Conservation (phyloP, 1,139 yeast species). For the Suhomyces maxii region DNA sequence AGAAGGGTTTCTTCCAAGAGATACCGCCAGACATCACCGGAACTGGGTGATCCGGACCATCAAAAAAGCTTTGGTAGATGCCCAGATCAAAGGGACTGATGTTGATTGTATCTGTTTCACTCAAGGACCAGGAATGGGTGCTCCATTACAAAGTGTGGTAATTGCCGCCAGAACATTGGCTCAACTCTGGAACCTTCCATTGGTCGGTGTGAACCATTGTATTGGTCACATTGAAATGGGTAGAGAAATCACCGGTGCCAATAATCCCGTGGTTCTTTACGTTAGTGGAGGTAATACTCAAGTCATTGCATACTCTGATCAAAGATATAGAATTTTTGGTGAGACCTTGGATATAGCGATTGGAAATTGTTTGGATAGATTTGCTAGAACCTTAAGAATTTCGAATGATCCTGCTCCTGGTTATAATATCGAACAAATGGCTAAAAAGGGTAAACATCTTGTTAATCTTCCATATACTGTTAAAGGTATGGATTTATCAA, state of each 20-base stretch:
- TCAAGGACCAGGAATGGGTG: constrained; percentile 99
- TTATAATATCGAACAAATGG: constrained; percentile 92
- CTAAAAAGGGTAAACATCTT: constrained; percentile 68
- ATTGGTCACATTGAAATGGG: constrained; percentile 99
- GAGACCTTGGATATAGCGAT: constrained; percentile 96
- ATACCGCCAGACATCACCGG: constrained; percentile 93
- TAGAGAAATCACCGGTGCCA: constrained; percentile 92
- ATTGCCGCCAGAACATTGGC: constrained; percentile 87
- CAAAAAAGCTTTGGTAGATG: constrained; percentile 63
- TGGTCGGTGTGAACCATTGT: constrained; percentile 96
- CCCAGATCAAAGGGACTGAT: constrained; percentile 56
- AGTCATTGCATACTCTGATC: constrained; percentile 93
- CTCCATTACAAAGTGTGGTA: constrained; percentile 91
- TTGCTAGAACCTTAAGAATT: constrained; percentile 86
- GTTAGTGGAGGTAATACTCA: constrained; percentile 99
- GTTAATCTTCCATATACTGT: constrained; percentile 91
- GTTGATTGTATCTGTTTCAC: constrained; percentile 93
- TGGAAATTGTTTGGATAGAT: constrained; percentile 94
- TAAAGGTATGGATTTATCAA: constrained; percentile 96
- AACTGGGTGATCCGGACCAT: constrained; percentile 91
- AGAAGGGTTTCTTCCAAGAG: constrained; percentile 94
- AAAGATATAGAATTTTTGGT: constrained; percentile 91
- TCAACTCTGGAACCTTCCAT: constrained; percentile 77
- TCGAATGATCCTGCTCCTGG: constrained; percentile 98
- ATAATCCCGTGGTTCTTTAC: constrained; percentile 90